phyloP scores from a whole-genome alignment of 2,329 filamentous ascomycete genomes.

The Colletotrichum melonis region DNA sequence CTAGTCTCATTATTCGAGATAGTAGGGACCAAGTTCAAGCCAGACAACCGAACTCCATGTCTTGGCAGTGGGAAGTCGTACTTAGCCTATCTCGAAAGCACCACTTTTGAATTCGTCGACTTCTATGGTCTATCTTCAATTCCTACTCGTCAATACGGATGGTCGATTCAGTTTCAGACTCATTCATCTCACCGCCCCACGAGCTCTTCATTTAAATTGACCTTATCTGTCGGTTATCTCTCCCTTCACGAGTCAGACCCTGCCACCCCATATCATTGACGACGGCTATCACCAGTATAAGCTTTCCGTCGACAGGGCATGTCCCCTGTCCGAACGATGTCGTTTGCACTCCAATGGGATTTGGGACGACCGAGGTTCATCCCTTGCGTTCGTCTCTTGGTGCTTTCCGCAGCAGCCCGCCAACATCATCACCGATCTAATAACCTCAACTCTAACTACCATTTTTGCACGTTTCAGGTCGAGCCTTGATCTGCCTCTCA shows the following conservation, averaged over 20 bases:
- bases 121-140: neutral
- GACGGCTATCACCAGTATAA: neutral
- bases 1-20: neutral
- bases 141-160: neutral
- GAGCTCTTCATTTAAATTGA: neutral
- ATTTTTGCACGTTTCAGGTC: neutral
- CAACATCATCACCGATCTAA: neutral
- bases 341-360: neutral
- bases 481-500: neutral
- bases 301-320: conserved; percentile 7
- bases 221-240: conserved; percentile 24
- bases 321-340: neutral
- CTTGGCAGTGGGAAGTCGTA: neutral
- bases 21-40: neutral
- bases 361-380: neutral
- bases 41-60: neutral
- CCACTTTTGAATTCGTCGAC: neutral
- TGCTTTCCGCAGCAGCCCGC: neutral
- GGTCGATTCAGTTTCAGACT: neutral
- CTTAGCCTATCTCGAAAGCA: neutral
- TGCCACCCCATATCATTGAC: neutral
- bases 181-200: conserved; percentile 13
- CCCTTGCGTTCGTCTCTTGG: neutral
- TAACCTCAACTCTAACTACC: too few relatives aligned
- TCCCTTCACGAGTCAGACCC: conserved; percentile 6